Evolutionary conservation across 345 rosid species (phyloP), one percentile per base, ranked within the genome.

Genomic region (Salix dunnii): DNA sequence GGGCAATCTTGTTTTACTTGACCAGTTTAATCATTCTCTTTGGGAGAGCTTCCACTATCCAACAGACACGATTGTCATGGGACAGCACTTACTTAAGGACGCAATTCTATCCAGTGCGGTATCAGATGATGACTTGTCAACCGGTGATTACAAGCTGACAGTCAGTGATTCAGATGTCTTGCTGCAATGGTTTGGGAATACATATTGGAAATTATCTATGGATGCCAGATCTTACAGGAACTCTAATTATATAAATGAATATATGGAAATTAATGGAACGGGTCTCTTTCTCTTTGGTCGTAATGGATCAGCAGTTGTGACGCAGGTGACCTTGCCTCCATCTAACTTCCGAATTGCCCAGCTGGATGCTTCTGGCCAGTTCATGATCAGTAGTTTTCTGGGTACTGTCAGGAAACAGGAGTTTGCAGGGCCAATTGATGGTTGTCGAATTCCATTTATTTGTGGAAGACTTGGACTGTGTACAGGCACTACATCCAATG

Each of bases 31-130:
- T 73, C 74, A 0, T 73, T 87, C 94, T 65, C 79, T 94, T 12
- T 94, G 98, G 98, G 92, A 94, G 73, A 94, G 95, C 77, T 94
- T 94, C 76, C 53, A 79, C 0, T 2, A 85, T 65, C 98, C 98
- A 1, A 91, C 94, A 0, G 97, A 94, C 78, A 87, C 97, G 2
- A 83, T 94, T 61, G 92, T 91, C 38, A 77, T 86, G 6, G 97
- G 97, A 78, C 98, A 94, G 74, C 78, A 18, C 18, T 84, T 94
- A 2, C 79, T 65, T 1, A 40, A 76, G 11, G 89, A 91, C 49
- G 77, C 71, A 30, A 74, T 70, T 31, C 77, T 92, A 73, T 83
- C 86, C 1, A 85, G 89, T 80, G 80, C 94, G 33, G 91, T 85
- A 48, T 86, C 91, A 17, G 72, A 40, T 68, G 35, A 33, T 27